Percentiles rank a stretch among this genome's conserved stretches.
These are phyloP conservation scores for Chamaecrista fasciculata DNA, from an alignment of 306 rosid species.

Conservation along the genomic window DNA sequence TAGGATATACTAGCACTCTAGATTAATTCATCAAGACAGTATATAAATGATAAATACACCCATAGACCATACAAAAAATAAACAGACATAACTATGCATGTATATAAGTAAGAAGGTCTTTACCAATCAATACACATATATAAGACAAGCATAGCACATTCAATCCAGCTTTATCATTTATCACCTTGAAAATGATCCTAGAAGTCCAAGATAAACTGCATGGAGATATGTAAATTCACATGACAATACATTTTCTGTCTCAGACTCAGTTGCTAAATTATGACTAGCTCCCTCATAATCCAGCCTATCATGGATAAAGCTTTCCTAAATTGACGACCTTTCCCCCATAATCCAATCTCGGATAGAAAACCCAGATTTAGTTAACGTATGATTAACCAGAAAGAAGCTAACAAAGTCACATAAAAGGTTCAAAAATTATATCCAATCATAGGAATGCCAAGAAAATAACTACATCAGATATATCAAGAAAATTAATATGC, in stretches of 20 bases:
- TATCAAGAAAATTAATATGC: not conserved
- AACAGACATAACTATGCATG: slow-evolving; percentile 6
- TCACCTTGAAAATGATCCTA: not conserved
- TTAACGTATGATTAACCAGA: not conserved
- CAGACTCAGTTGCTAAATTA: not conserved
- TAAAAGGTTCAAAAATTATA: not conserved
- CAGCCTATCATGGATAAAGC: not conserved
- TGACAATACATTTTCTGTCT: not conserved
- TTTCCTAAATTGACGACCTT: not conserved
- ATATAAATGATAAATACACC: slow-evolving; percentile 1
- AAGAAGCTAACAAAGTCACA: not conserved
- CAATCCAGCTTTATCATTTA: not conserved
- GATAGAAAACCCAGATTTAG: not conserved
- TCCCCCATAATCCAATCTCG: not conserved
- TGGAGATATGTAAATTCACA: not conserved
- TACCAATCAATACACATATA: not conserved
- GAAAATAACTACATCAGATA: slow-evolving; percentile 5
- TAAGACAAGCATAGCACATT: not conserved
- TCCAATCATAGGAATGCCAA: not conserved
- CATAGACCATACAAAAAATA: slow-evolving; percentile 15
- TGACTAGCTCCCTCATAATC: not conserved
- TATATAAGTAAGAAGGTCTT: not conserved
- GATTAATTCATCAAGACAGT: not conserved
- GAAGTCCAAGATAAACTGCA: not conserved
- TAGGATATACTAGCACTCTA: not conserved